phyloP scores from a whole-genome alignment of 805 yeast species.

The Ogataea saltuana region DNA sequence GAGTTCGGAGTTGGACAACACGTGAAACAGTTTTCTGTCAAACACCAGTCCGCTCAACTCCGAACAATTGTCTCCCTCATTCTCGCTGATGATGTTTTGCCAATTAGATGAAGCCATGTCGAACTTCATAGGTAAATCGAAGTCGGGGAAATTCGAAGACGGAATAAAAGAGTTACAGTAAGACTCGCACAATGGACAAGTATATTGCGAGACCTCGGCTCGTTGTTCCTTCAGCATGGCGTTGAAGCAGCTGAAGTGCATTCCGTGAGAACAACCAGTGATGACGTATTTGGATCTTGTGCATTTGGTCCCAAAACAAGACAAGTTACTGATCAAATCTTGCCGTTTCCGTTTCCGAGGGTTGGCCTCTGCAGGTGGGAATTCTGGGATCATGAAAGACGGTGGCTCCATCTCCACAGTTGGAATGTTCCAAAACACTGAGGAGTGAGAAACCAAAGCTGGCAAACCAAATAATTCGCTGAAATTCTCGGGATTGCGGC shows the following conservation, averaged over 20 bases:
- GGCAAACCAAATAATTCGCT: constrained; percentile 61
- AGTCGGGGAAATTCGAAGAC: constrained; percentile 35
- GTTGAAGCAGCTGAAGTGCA: constrained; percentile 48
- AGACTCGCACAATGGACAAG: constrained; percentile 54
- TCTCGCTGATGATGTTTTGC: constrained; percentile 29
- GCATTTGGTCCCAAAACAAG: constrained; percentile 34
- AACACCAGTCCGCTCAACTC: constrained; percentile 31
- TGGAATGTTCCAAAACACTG: constrained; percentile 52
- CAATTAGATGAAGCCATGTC: constrained; percentile 18
- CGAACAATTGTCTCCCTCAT: constrained; percentile 34
- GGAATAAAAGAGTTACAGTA: constrained; percentile 48
- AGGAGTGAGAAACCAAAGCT: constrained; percentile 45
- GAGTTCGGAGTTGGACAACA: constrained; percentile 25
- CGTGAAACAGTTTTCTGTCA: constrained; percentile 29
- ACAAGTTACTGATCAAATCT: constrained; percentile 28
- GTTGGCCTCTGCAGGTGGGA: constrained; percentile 9
- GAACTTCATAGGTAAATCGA: constrained; percentile 27
- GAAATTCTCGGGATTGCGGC: constrained; percentile 52
- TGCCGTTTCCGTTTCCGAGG: constrained; percentile 19
- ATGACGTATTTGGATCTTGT: constrained; percentile 35
- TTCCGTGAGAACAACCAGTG: constrained; percentile 53
- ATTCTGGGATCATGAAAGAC: constrained; percentile 26
- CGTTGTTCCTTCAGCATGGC: constrained; percentile 31
- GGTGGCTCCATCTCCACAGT: constrained; percentile 33
- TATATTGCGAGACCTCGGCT: constrained; percentile 26